Conservation (phyloP, 495 filamentous ascomycete species). For the Hyaloscypha bicolor region DNA sequence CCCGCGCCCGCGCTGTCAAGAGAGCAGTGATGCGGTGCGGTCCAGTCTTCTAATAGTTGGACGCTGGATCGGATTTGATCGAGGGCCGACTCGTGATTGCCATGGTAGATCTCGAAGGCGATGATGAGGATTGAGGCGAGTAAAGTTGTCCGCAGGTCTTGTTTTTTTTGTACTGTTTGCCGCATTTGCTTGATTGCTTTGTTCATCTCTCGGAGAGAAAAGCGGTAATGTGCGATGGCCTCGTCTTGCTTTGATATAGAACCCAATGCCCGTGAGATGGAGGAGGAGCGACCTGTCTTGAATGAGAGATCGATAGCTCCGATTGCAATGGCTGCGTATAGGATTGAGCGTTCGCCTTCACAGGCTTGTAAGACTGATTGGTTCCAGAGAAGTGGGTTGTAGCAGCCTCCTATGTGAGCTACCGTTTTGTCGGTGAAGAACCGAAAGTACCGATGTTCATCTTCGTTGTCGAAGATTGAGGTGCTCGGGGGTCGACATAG, state of each 20-base stretch:
- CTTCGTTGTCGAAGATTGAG: background rate
- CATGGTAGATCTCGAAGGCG: conserved; percentile 4
- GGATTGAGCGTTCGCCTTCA: background rate
- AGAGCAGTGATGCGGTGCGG: background rate
- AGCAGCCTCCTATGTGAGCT: background rate
- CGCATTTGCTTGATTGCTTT: background rate
- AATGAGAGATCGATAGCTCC: background rate
- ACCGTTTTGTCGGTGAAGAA: background rate
- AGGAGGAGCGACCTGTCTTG: background rate
- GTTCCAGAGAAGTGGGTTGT: background rate
- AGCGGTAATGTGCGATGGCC: background rate
- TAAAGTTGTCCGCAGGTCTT: background rate
- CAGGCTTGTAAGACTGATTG: background rate
- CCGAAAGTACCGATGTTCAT: background rate
- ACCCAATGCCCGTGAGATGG: no score
- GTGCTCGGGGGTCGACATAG: background rate
- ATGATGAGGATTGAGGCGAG: background rate
- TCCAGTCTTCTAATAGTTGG: conserved; percentile 4
- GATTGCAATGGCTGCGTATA: background rate
- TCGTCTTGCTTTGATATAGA: background rate
- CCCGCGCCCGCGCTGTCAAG: background rate
- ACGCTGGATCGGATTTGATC: background rate
- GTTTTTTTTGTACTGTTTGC: background rate
- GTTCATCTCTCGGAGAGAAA: background rate
- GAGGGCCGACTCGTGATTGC: background rate